A percentile compares a stretch with the other conserved stretches of the same genome.
Evolutionary conservation across 2,329 filamentous ascomycete genomes (phyloP).

Genomic region (Penicillium hesseltinei): DNA sequence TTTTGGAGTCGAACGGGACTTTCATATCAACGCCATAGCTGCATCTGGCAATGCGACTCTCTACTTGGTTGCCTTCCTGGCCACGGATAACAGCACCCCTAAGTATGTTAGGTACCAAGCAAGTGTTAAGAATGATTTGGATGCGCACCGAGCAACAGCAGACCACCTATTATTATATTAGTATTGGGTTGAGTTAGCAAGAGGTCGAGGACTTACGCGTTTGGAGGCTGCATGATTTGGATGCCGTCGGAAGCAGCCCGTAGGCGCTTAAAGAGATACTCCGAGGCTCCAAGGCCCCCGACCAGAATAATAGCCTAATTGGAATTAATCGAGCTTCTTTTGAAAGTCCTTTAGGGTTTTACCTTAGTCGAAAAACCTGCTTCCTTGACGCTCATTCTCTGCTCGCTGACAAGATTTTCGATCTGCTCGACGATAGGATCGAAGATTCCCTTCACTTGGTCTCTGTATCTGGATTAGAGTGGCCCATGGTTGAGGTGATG

Average conservation of each 20-base stretch:
- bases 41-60: slow-evolving; percentile 19
- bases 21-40: slow-evolving; percentile 12
- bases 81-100: slow-evolving; percentile 29
- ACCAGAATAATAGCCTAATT: slow-evolving; percentile 37
- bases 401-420: slow-evolving; percentile 24
- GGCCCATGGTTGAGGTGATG: too few species aligned
- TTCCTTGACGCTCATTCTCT: slow-evolving; percentile 14
- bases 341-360: not conserved
- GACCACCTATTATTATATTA: slow-evolving; percentile 22
- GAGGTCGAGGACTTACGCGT: slow-evolving; percentile 21
- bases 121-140: too few species aligned
- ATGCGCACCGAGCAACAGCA: slow-evolving; percentile 25
- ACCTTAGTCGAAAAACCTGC: slow-evolving; percentile 10
- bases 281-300: slow-evolving; percentile 40
- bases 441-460: slow-evolving; percentile 27
- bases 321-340: not conserved
- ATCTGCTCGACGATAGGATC: slow-evolving; percentile 29
- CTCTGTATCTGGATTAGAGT: slow-evolving; percentile 9
- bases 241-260: slow-evolving; percentile 23
- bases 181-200: not conserved
- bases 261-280: slow-evolving; percentile 36
- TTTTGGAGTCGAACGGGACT: rapidly evolving
- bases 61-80: slow-evolving; percentile 24
- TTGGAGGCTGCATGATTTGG: slow-evolving; percentile 34
- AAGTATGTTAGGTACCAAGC: not conserved